A percentile compares a stretch with the other conserved stretches of the same genome.
Conservation (phyloP, 208 protist species). For the Trypanosoma rangeli region DNA sequence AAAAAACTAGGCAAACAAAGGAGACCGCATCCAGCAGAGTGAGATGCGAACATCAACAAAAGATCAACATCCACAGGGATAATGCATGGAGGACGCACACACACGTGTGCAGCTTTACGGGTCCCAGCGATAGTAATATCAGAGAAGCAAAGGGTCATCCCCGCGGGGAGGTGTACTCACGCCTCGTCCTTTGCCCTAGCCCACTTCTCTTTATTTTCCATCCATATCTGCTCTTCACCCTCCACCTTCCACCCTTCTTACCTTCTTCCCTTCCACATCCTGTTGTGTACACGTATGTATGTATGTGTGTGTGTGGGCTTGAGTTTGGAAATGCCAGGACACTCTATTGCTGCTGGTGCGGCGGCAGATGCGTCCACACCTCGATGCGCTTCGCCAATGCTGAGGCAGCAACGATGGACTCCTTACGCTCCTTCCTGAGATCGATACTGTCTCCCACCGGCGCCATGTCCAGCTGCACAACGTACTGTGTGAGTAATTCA, state of each 20-base stretch:
- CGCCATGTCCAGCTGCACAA: slow-evolving; percentile 53
- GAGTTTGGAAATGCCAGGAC: not conserved
- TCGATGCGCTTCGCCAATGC: slow-evolving; percentile 43
- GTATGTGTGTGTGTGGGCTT: not conserved
- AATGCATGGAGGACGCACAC: not conserved
- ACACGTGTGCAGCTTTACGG: not conserved
- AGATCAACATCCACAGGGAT: too few species aligned
- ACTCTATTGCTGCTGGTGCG: not conserved
- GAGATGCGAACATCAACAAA: not conserved
- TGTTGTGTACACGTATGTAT: too few species aligned
- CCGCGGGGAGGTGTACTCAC: not conserved
- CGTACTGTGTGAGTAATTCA: slow-evolving; percentile 76
- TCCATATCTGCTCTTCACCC: not conserved
- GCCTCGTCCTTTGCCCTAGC: too few species aligned
- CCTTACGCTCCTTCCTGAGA: slow-evolving; percentile 47
- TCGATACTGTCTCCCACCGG: slow-evolving; percentile 43
- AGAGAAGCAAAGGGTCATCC: not conserved
- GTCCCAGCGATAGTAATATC: not conserved
- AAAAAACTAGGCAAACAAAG: slow-evolving; percentile 20
- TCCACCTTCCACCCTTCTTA: not conserved
- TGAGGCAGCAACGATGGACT: slow-evolving; percentile 38
- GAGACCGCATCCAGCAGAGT: not conserved
- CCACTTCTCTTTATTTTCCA: too few species aligned
- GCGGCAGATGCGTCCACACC: slow-evolving; percentile 30
- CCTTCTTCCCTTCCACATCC: not conserved